Evolutionary conservation across 768 basidiomycete species (phyloP).

Genomic region (Lentinula detonsa): DNA sequence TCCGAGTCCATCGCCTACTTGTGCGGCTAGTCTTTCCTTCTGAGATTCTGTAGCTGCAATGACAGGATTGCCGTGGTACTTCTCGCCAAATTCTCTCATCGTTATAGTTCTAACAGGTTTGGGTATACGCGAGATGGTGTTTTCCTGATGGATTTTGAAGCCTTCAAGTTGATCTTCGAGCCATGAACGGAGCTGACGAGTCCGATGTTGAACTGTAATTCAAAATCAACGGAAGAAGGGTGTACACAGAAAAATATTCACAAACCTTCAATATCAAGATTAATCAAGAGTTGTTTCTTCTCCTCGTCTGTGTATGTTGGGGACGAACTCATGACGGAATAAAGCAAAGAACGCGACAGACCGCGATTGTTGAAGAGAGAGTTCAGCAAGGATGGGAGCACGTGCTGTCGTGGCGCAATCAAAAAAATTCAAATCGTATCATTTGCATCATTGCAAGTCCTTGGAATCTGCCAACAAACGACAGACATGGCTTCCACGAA

Average conservation of each 20-base stretch:
- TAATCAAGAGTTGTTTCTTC: constrained; percentile 68
- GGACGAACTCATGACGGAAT: constrained; percentile 5
- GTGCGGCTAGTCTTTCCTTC: constrained; percentile 51
- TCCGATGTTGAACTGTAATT: constrained; percentile 62
- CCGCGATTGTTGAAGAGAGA: neutral
- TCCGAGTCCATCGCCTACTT: constrained; percentile 40
- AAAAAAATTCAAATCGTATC: too few relatives aligned
- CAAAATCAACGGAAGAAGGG: neutral
- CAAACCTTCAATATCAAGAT: constrained; percentile 77
- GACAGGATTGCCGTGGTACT: constrained; percentile 73
- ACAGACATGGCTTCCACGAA: constrained; percentile 10
- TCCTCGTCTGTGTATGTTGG: constrained; percentile 52
- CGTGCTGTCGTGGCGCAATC: constrained; percentile 2
- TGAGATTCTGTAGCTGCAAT: constrained; percentile 64
- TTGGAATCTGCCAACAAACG: neutral
- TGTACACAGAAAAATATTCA: constrained; percentile 5
- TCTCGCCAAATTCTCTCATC: constrained; percentile 73
- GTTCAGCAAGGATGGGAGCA: neutral
- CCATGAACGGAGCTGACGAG: constrained; percentile 69
- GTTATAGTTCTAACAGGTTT: constrained; percentile 66
- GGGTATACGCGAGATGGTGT: constrained; percentile 67
- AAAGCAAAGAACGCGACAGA: constrained; percentile 19
- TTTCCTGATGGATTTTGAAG: constrained; percentile 71
- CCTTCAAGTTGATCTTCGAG: constrained; percentile 68
- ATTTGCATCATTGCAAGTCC: neutral